Evolutionary conservation across 345 rosid species (phyloP).

Genomic region (Draba incana): DNA sequence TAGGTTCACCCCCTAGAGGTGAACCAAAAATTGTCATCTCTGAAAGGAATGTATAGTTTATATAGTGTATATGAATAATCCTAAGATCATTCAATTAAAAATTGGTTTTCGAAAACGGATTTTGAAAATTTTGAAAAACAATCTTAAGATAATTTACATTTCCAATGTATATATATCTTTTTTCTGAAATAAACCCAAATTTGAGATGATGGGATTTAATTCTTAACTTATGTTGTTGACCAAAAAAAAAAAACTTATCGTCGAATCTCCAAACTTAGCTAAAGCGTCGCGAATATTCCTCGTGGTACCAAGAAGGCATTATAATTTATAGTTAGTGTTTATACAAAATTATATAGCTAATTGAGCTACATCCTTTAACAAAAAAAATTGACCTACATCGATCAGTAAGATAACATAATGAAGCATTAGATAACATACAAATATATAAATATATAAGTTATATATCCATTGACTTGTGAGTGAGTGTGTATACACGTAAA

Average conservation of each 20-base stretch:
- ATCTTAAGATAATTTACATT: not conserved
- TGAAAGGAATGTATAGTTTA: not conserved
- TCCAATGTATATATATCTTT: not conserved
- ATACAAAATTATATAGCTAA: not conserved
- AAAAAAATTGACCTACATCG: not conserved
- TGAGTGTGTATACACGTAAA: slow-evolving; percentile 37
- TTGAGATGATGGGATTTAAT: no score
- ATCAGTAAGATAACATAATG: slow-evolving; percentile 12
- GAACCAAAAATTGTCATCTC: no score
- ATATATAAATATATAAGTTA: not conserved
- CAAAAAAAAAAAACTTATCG: no score
- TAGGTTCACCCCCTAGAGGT: no score
- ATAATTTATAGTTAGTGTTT: not conserved
- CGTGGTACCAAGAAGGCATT: not conserved
- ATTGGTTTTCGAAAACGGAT: no score
- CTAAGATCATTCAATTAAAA: not conserved
- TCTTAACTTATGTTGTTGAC: no score
- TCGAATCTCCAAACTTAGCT: no score
- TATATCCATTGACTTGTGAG: slow-evolving; percentile 31
- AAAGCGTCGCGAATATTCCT: slow-evolving; percentile 10
- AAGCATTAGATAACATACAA: slow-evolving; percentile 5
- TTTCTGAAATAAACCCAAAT: no score
- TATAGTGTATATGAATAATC: not conserved
- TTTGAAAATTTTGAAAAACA: no score
- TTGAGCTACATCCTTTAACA: not conserved